Base-by-base conservation (phyloP, 1,284 basidiomycete genomes). In the Ganoderma meredithae region DNA sequence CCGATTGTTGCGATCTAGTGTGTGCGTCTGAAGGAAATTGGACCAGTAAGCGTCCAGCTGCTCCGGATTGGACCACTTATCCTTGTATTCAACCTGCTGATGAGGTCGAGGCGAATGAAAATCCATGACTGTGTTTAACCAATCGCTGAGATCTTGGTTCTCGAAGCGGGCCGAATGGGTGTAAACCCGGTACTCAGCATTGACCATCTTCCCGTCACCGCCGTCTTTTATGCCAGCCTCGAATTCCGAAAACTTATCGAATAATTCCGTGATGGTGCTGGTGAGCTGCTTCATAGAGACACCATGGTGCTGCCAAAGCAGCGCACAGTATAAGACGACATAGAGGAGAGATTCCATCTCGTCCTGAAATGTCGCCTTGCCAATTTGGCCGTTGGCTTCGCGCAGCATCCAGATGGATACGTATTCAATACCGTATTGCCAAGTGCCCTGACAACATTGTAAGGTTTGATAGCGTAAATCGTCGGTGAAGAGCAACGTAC, bases 261-360 rank as follows among this genome's bases (percentile, higher is more conserved):
- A 43, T 47, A 5, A 10, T n/a, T 4, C 49, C 55, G 13, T 12
- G 43, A 40, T 36, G 9, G 13, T 64, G 22, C 2, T 55, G 19
- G 41, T 71, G 65, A 4, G 68, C 60, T 19, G 55, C 13, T 10
- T 49, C 12, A 7, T 3, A 9, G 22, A 13, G 47, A 12, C 47
- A 49, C 10, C 12, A 12, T 49, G 47, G 12, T 25, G 9, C 22
- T 49, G 44, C 63, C 68, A 65, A 17, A 63, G 52, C 22, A 69
- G 40, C 7, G 36, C 59, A 44, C 63, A 59, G 55, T 71, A 69
- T 8, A 69, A 44, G 10, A 71, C 68, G 7, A 71, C 70, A 49
- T 71, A 71, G 53, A 71, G 53, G 13, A 71, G 55, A 2, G 70
- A 69, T 41, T 71, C 70, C 70, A 71, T 69, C 44, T 71, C 70